phyloP scores from a whole-genome alignment of 306 rosid species.

The Ziziphus jujuba region DNA sequence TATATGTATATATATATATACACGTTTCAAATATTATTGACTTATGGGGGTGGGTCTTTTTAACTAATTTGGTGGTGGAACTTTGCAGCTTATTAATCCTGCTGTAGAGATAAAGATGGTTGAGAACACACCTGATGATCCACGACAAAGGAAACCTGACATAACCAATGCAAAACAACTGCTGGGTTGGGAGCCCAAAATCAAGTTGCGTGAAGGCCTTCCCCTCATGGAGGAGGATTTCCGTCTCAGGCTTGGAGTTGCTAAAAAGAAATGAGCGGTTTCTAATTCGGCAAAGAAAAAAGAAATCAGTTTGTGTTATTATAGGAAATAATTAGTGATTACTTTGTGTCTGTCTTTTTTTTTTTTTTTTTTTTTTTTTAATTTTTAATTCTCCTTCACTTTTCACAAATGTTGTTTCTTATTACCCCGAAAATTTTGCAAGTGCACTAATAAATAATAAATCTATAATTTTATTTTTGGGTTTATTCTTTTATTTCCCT shows the following conservation, averaged over 20 bases:
- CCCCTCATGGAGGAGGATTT: conserved; percentile 89
- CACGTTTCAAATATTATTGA: not conserved
- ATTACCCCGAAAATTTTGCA: too few species aligned
- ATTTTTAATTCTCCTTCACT: too few species aligned
- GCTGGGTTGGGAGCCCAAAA: conserved; percentile 77
- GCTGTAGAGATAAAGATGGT: conserved; percentile 60
- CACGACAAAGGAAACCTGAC: conserved; percentile 80
- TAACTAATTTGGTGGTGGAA: not conserved
- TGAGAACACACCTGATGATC: conserved; percentile 91
- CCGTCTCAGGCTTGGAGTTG: conserved; percentile 64
- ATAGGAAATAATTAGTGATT: not conserved
- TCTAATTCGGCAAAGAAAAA: not conserved
- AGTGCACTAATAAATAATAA: too few species aligned
- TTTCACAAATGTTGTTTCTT: too few species aligned
- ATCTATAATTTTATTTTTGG: too few species aligned
- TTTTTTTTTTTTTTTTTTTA: too few species aligned
- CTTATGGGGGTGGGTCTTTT: not conserved
- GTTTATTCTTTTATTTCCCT: too few species aligned
- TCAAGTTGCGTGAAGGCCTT: conserved; percentile 64
- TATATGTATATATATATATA: too few species aligned
- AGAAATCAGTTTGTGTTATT: not conserved
- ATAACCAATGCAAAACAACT: conserved; percentile 66
- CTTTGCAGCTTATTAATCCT: conserved; percentile 72
- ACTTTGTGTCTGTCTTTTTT: too few species aligned
- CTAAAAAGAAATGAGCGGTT: conserved; percentile 26